Conservation (phyloP, 2,329 filamentous ascomycete species). For the Phialocephala subalpina region DNA sequence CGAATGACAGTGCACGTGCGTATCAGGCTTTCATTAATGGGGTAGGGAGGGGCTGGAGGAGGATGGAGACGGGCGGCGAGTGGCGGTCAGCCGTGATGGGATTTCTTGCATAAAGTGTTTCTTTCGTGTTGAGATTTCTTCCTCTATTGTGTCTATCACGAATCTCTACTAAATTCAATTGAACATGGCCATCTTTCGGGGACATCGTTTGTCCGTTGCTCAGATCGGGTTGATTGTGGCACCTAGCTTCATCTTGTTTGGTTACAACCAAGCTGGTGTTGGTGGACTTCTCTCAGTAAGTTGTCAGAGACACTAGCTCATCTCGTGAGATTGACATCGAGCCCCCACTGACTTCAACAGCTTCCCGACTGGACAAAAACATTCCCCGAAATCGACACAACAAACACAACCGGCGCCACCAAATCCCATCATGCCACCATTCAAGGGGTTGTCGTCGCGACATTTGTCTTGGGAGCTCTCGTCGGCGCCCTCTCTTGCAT, state of each 20-base stretch:
- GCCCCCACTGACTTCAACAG: constrained; percentile 3
- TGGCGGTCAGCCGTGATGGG: neutral
- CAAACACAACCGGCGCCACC: constrained; percentile 43
- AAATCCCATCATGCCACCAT: constrained; percentile 47
- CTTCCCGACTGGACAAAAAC: constrained; percentile 41
- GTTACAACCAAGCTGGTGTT: constrained; percentile 51
- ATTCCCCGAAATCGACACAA: constrained; percentile 51
- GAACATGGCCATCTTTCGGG: constrained; percentile 20
- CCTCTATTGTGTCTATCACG: neutral
- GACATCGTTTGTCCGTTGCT: constrained; percentile 30
- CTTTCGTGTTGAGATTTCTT: neutral
- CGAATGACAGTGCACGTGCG: neutral
- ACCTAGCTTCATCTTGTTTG: constrained; percentile 51
- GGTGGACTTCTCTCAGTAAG: constrained; percentile 45
- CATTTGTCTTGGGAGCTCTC: constrained; percentile 46
- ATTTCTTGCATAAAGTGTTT: neutral
- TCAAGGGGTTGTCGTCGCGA: constrained; percentile 44
- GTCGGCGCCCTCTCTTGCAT: constrained; percentile 48
- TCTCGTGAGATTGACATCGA: neutral
- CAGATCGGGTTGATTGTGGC: constrained; percentile 53
- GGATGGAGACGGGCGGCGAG: neutral
- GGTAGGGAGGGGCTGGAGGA: neutral
- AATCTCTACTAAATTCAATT: neutral
- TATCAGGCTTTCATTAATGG: neutral
- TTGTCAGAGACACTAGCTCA: neutral